phyloP scores from a whole-genome alignment of 148 eudicot genomes.

The Chenopodium album region DNA sequence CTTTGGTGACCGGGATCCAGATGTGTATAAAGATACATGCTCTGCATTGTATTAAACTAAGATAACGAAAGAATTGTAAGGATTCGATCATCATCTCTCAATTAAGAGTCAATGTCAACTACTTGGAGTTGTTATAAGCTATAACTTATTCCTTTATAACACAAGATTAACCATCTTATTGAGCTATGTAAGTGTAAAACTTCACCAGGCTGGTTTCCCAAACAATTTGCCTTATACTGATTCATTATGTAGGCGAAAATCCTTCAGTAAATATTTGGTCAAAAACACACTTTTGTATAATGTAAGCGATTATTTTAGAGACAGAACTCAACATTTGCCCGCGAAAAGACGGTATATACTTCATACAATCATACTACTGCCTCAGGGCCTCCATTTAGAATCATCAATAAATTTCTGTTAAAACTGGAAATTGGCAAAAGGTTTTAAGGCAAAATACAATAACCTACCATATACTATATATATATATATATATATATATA shows the following conservation, averaged over 20 bases:
- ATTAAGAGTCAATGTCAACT: too few species aligned
- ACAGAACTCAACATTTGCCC: background rate
- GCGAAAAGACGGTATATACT: background rate
- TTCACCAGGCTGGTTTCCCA: background rate
- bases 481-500: background rate
- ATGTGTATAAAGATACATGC: too few species aligned
- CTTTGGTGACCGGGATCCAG: background rate
- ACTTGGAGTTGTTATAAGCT: too few species aligned
- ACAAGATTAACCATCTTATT: constrained; percentile 1
- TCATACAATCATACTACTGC: background rate
- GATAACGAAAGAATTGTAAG: background rate
- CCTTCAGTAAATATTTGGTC: background rate
- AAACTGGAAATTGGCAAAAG: too few species aligned
- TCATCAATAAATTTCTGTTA: too few species aligned
- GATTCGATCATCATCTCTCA: background rate
- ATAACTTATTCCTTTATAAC: too few species aligned
- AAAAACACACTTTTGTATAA: background rate
- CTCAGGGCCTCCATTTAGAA: too few species aligned
- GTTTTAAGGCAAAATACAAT: background rate
- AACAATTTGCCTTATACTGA: background rate
- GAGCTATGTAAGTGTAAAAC: constrained; percentile 2
- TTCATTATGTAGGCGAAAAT: background rate
- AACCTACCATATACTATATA: background rate
- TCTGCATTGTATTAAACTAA: background rate
- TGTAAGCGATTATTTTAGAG: background rate